A percentile compares a stretch with the other conserved stretches of the same genome.
Conservation (phyloP, 176 grass and related monocot species). For the Thinopyrum elongatum region DNA sequence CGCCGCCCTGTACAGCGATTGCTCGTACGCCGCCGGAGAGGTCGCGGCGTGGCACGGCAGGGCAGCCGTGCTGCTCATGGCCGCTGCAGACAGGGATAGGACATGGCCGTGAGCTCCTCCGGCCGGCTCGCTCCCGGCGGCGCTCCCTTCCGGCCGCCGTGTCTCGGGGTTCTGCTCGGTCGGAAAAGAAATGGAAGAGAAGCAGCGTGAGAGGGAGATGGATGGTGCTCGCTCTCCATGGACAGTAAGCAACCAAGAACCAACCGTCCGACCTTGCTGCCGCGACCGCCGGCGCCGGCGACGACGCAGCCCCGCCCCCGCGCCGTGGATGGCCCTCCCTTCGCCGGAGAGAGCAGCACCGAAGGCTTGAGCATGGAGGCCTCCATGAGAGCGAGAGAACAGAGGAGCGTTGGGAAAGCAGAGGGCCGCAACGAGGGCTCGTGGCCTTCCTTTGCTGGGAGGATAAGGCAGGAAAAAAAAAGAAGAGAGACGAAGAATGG, state of each 20-base stretch:
- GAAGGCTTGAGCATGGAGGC: conserved; percentile 23
- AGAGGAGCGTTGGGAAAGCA: background rate
- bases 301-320: background rate
- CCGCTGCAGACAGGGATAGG: background rate
- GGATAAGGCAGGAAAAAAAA: conserved; percentile 23
- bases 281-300: background rate
- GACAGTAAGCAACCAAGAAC: background rate
- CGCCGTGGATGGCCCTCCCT: background rate
- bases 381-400: conserved; percentile 26
- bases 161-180: background rate
- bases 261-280: background rate
- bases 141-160: background rate
- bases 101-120: background rate
- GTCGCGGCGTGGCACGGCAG: background rate
- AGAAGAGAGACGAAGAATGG: background rate
- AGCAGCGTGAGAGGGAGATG: background rate
- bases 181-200: no score
- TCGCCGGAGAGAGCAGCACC: background rate
- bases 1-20: background rate
- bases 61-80: background rate
- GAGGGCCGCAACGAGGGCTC: background rate
- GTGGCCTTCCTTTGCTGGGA: background rate
- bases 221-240: background rate
- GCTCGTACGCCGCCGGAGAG: background rate
- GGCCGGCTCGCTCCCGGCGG: background rate